Percentiles rank a stretch among this genome's conserved stretches.
phyloP scores from a whole-genome alignment of 2,329 filamentous ascomycete species.

The Colletotrichum eleusines region DNA sequence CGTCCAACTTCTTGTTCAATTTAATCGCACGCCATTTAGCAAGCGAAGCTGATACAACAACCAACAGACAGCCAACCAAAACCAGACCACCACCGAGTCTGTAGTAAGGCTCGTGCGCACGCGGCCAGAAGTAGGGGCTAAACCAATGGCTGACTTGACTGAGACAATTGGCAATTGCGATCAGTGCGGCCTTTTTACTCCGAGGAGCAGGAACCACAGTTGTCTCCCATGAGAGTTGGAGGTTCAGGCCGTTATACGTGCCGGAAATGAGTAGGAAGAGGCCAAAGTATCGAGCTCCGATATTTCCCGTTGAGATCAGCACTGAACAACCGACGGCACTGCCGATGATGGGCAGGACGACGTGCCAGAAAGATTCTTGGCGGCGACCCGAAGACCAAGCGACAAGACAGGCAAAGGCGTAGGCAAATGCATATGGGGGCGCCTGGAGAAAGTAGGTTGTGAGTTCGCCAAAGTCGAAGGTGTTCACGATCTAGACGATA shows the following conservation, averaged over 20 bases:
- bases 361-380: constrained; percentile 55
- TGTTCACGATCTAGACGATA: constrained; percentile 45
- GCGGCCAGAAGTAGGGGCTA: constrained; percentile 53
- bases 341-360: constrained; percentile 49
- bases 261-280: constrained; percentile 55
- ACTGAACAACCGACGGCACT: constrained; percentile 55
- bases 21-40: constrained; percentile 43
- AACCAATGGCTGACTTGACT: constrained; percentile 55
- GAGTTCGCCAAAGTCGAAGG: constrained; percentile 46
- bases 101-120: constrained; percentile 46
- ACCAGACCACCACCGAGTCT: constrained; percentile 45
- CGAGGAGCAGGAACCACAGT: constrained; percentile 54
- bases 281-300: constrained; percentile 57
- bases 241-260: constrained; percentile 54
- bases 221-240: constrained; percentile 56
- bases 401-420: constrained; percentile 50
- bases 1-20: constrained; percentile 46
- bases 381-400: constrained; percentile 52
- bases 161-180: constrained; percentile 56
- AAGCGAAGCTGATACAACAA: constrained; percentile 50
- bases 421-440: constrained; percentile 56
- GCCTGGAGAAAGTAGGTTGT: constrained; percentile 55
- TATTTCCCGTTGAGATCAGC: constrained; percentile 53
- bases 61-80: constrained; percentile 74
- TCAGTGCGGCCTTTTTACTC: constrained; percentile 54